Percentiles rank a stretch among this genome's conserved stretches.
These are phyloP conservation scores for Thraustochytrium sp. DNA, from an alignment of 352 stramenopile genomes.

Conservation along the genomic window DNA sequence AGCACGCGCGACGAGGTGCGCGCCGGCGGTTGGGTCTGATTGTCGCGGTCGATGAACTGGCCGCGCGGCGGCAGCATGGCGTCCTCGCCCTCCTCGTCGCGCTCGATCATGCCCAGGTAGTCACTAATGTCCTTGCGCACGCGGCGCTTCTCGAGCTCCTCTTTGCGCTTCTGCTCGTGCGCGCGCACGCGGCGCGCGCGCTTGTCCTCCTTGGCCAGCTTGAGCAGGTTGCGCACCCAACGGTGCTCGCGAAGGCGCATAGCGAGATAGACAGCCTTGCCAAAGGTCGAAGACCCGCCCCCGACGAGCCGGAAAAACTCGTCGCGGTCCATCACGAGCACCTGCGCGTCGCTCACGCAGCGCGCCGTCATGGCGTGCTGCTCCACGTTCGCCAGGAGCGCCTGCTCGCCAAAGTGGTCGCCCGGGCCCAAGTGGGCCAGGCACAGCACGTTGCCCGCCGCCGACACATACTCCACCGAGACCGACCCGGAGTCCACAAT, in stretches of 20 bases:
- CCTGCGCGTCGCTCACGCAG: slow-evolving; percentile 20
- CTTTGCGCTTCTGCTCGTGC: not conserved
- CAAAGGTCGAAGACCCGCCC: slow-evolving; percentile 6
- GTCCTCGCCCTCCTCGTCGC: slow-evolving; percentile 54
- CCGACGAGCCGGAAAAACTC: slow-evolving; percentile 31
- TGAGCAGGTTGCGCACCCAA: slow-evolving; percentile 41
- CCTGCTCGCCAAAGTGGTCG: slow-evolving; percentile 45
- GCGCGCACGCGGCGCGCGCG: not conserved
- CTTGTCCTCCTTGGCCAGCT: slow-evolving; percentile 43
- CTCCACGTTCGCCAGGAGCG: slow-evolving; percentile 35
- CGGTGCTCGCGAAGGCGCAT: slow-evolving; percentile 35
- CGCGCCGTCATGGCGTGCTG: slow-evolving; percentile 15
- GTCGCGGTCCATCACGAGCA: slow-evolving; percentile 11
- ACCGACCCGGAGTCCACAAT: slow-evolving; percentile 37
- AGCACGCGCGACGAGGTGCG: not conserved
- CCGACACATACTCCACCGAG: not conserved
- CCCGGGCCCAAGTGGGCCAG: slow-evolving; percentile 29
- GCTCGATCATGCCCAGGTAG: slow-evolving; percentile 66
- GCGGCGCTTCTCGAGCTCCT: not conserved
- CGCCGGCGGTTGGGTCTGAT: not conserved
- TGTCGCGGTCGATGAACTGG: slow-evolving; percentile 71
- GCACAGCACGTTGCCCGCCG: slow-evolving; percentile 3
- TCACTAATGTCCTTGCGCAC: slow-evolving; percentile 54
- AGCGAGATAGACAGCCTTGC: slow-evolving; percentile 5
- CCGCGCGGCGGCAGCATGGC: slow-evolving; percentile 69